These are phyloP conservation scores for Rubia peregrina DNA, from an alignment of 305 asterid genomes.

Conservation along the genomic window DNA sequence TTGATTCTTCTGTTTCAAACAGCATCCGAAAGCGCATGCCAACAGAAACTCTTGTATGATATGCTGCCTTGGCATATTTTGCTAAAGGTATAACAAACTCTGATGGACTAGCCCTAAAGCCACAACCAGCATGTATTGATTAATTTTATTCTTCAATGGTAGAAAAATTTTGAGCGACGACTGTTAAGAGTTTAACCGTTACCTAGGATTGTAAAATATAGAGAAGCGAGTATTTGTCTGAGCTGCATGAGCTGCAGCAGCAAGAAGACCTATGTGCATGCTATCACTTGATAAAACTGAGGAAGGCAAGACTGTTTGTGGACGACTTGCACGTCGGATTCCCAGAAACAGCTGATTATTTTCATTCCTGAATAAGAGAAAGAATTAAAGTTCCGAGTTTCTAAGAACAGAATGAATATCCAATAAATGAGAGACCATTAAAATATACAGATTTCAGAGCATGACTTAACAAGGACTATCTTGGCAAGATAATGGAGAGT, in stretches of 20 bases:
- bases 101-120: constrained; percentile 38
- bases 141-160: background rate
- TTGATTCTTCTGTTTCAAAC: constrained; percentile 46
- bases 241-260: constrained; percentile 97
- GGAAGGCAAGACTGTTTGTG: constrained; percentile 92
- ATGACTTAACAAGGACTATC: background rate
- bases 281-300: constrained; percentile 94
- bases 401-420: background rate
- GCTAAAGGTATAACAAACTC: constrained; percentile 40
- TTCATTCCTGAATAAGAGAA: constrained; percentile 59
- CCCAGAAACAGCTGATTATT: constrained; percentile 84
- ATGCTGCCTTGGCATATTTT: constrained; percentile 34
- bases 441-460: background rate
- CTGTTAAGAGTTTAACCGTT: constrained; percentile 4
- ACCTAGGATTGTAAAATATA: constrained; percentile 94
- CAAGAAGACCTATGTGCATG: constrained; percentile 99
- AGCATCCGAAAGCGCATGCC: constrained; percentile 50
- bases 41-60: constrained; percentile 40
- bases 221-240: constrained; percentile 94
- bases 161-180: background rate
- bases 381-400: constrained; percentile 4
- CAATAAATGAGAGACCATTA: background rate
- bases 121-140: constrained; percentile 8
- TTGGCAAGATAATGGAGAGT: background rate
- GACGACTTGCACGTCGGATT: constrained; percentile 85